These are phyloP conservation scores for Hypomyces rosellus DNA, from an alignment of 2,329 filamentous ascomycete genomes.

Conservation along the genomic window DNA sequence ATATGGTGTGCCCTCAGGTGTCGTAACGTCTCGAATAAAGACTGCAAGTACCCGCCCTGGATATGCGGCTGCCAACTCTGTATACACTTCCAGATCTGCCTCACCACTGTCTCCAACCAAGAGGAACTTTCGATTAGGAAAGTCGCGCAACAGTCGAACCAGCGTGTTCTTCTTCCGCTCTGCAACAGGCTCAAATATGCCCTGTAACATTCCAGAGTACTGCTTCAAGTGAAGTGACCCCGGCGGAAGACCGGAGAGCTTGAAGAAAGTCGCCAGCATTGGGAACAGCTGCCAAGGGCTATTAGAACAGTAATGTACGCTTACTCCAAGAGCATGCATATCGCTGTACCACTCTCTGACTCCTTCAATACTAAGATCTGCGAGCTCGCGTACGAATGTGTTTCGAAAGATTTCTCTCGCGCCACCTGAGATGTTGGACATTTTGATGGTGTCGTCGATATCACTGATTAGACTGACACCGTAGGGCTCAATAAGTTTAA, in stretches of 20 bases:
- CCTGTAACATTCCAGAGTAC: constrained; percentile 94
- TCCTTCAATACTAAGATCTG: constrained; percentile 75
- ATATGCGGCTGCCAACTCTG: constrained; percentile 79
- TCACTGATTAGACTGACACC: constrained; percentile 94
- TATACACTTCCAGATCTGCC: constrained; percentile 94
- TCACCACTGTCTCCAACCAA: constrained; percentile 94
- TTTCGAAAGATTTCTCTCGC: constrained; percentile 94
- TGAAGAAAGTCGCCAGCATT: constrained; percentile 79
- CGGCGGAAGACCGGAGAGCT: constrained; percentile 68
- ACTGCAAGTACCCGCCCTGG: constrained; percentile 78
- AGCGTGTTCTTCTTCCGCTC: constrained; percentile 88
- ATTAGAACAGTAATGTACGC: constrained; percentile 97
- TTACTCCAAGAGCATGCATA: constrained; percentile 73
- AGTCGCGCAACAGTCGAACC: constrained; percentile 79
- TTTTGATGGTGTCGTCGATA: constrained; percentile 96
- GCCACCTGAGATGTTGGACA: constrained; percentile 81
- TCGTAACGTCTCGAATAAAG: constrained; percentile 95
- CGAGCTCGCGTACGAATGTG: constrained; percentile 82
- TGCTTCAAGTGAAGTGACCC: constrained; percentile 95
- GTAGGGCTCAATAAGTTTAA: constrained; percentile 67
- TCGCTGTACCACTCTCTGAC: constrained; percentile 83
- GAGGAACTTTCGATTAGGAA: constrained; percentile 82
- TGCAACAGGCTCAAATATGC: constrained; percentile 94
- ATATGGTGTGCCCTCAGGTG: constrained; percentile 62
- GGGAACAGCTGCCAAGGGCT: constrained; percentile 97